phyloP scores from a whole-genome alignment of 805 yeast species.

The Brettanomyces naardenensis region DNA sequence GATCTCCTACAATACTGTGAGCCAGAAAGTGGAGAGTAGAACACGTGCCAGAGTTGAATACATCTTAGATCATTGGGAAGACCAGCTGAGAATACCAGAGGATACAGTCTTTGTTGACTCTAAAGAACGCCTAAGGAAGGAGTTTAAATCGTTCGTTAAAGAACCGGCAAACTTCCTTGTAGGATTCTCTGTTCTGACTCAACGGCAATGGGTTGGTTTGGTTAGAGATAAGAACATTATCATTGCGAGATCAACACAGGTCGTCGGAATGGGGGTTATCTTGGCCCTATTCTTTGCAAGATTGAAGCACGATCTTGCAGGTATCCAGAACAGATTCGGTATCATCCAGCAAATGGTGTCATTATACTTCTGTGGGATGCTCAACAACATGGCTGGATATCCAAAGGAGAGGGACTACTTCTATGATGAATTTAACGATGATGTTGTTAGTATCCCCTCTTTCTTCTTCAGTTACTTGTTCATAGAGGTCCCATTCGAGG shows the following conservation, averaged over 20 bases:
- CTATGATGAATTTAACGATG: conserved; percentile 72
- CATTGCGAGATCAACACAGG: conserved; percentile 57
- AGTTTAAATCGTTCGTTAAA: conserved; percentile 23
- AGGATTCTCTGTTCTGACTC: conserved; percentile 27
- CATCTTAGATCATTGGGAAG: conserved; percentile 32
- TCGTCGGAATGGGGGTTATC: conserved; percentile 54
- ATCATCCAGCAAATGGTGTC: conserved; percentile 67
- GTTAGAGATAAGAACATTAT: conserved; percentile 48
- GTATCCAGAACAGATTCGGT: conserved; percentile 66
- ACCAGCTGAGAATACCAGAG: neutral
- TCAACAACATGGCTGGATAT: conserved; percentile 68
- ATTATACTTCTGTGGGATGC: conserved; percentile 70
- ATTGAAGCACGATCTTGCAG: conserved; percentile 35
- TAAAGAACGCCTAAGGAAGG: conserved; percentile 10
- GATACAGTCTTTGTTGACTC: conserved; percentile 8
- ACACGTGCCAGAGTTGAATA: conserved; percentile 32
- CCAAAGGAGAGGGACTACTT: conserved; percentile 69
- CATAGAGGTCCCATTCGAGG: conserved; percentile 63
- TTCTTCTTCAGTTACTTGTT: conserved; percentile 54
- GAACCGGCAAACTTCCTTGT: conserved; percentile 25
- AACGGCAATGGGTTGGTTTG: conserved; percentile 36
- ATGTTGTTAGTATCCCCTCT: conserved; percentile 55
- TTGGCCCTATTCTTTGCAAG: conserved; percentile 65
- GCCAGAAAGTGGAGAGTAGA: conserved; percentile 30
- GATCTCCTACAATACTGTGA: conserved; percentile 49